Percentiles rank a stretch among this genome's conserved stretches.
phyloP scores from a whole-genome alignment of 2,329 filamentous ascomycete genomes.

The Colletotrichum tropicale region DNA sequence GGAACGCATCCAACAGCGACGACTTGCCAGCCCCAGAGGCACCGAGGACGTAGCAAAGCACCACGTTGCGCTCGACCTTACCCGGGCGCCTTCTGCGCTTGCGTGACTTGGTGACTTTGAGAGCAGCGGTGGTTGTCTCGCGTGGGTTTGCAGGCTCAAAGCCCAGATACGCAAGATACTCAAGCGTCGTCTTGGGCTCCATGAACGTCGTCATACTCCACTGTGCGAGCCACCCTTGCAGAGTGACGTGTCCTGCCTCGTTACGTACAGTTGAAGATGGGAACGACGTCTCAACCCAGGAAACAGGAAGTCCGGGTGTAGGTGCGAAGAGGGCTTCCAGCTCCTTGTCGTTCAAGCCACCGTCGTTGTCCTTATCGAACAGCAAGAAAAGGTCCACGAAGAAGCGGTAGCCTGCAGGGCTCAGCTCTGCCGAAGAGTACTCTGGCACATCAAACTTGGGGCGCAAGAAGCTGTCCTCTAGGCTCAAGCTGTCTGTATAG shows the following conservation, averaged over 20 bases:
- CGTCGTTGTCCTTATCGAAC: slow-evolving; percentile 97
- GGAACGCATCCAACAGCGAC: slow-evolving; percentile 85
- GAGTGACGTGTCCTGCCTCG: slow-evolving; percentile 91
- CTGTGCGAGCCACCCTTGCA: slow-evolving; percentile 97
- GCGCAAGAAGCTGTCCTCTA: slow-evolving; percentile 89
- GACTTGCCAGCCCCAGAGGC: slow-evolving; percentile 89
- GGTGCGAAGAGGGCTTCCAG: slow-evolving; percentile 88
- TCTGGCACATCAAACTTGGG: slow-evolving; percentile 95
- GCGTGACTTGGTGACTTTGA: slow-evolving; percentile 91
- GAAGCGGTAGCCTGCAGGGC: slow-evolving; percentile 93
- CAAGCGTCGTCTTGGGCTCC: slow-evolving; percentile 91
- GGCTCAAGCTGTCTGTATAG: slow-evolving; percentile 92
- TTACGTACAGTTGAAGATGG: slow-evolving; percentile 94
- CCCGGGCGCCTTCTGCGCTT: slow-evolving; percentile 83
- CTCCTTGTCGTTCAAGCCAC: slow-evolving; percentile 86
- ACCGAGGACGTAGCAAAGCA: slow-evolving; percentile 91
- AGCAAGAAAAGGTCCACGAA: slow-evolving; percentile 95
- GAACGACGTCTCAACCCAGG: slow-evolving; percentile 89
- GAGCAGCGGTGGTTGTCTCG: slow-evolving; percentile 77
- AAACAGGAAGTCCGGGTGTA: slow-evolving; percentile 84
- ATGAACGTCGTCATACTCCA: slow-evolving; percentile 99
- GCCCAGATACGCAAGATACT: slow-evolving; percentile 94
- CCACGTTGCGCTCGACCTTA: slow-evolving; percentile 90
- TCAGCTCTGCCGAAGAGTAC: slow-evolving; percentile 90
- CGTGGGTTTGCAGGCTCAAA: slow-evolving; percentile 84